phyloP scores from a whole-genome alignment of 2,329 filamentous ascomycete species.

The Fusarium tanahbumbuense region DNA sequence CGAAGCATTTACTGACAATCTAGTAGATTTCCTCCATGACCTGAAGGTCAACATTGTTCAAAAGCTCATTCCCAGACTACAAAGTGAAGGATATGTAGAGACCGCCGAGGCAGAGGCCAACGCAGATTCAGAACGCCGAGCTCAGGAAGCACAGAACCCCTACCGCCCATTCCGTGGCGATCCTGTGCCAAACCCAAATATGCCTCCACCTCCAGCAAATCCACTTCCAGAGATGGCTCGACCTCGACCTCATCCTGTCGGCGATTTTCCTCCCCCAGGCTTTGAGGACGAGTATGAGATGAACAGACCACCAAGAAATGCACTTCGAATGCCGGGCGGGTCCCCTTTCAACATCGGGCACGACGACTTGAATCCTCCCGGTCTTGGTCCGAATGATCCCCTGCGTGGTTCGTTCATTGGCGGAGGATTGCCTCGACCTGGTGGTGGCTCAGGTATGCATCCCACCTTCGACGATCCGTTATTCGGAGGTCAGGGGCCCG shows the following conservation, averaged over 20 bases:
- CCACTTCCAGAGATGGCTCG: slow-evolving; percentile 69
- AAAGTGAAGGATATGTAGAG: slow-evolving; percentile 83
- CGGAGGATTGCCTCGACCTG: slow-evolving; percentile 67
- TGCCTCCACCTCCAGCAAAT: slow-evolving; percentile 74
- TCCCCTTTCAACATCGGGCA: slow-evolving; percentile 80
- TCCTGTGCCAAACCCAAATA: slow-evolving; percentile 66
- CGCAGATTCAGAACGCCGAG: slow-evolving; percentile 55
- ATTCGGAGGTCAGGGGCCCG: slow-evolving; percentile 65
- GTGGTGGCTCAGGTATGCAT: slow-evolving; percentile 86
- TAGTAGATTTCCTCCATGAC: slow-evolving; percentile 71
- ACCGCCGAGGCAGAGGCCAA: slow-evolving; percentile 57
- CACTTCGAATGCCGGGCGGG: slow-evolving; percentile 55
- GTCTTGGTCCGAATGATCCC: slow-evolving; percentile 87
- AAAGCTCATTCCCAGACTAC: slow-evolving; percentile 80
- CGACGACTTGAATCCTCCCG: slow-evolving; percentile 87
- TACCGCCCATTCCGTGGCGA: slow-evolving; percentile 51
- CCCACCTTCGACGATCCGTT: slow-evolving; percentile 94
- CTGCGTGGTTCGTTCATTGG: slow-evolving; percentile 75
- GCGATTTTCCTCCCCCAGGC: slow-evolving; percentile 84
- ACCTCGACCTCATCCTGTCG: slow-evolving; percentile 71
- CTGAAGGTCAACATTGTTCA: slow-evolving; percentile 86
- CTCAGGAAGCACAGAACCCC: slow-evolving; percentile 54
- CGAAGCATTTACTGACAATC: not conserved
- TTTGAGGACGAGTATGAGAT: slow-evolving; percentile 96
- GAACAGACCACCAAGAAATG: slow-evolving; percentile 65